phyloP scores from a whole-genome alignment of 768 basidiomycete species.

The Collybia mongolica region DNA sequence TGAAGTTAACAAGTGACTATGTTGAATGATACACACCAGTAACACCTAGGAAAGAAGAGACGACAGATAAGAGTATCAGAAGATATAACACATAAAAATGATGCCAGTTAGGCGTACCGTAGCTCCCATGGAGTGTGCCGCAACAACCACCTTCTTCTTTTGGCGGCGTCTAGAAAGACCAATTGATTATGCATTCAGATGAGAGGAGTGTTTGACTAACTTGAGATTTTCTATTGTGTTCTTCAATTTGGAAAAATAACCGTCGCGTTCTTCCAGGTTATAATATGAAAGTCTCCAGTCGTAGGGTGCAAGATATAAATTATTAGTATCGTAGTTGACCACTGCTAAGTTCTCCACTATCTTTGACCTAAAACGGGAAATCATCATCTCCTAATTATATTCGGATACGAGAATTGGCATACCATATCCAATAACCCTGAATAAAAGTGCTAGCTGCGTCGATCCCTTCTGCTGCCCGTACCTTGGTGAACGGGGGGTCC shows the following conservation, averaged over 20 bases:
- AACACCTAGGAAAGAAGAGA: conserved; percentile 32
- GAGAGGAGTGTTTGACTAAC: conserved; percentile 31
- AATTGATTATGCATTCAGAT: not conserved
- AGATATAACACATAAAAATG: not conserved
- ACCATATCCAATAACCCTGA: conserved; percentile 96
- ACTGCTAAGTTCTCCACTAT: conserved; percentile 94
- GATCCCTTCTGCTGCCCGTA: conserved; percentile 90
- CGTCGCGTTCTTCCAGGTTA: conserved; percentile 91
- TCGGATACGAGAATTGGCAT: conserved; percentile 11
- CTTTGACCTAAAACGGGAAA: conserved; percentile 59
- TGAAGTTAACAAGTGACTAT: not conserved
- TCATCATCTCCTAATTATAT: not conserved
- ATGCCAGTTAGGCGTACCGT: conserved; percentile 45
- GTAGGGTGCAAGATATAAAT: conserved; percentile 80
- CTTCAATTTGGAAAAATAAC: conserved; percentile 86
- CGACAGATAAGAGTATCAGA: not conserved
- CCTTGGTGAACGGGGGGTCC: conserved; percentile 81
- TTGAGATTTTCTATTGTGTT: conserved; percentile 76
- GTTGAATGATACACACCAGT: conserved; percentile 38
- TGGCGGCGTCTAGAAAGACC: conserved; percentile 54
- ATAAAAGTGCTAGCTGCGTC: conserved; percentile 86
- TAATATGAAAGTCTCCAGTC: conserved; percentile 89
- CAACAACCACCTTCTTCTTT: conserved; percentile 77
- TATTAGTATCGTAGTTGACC: conserved; percentile 91
- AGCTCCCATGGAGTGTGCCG: conserved; percentile 85